Evolutionary conservation across 257 asterid genomes (phyloP), one percentile per base, ranked within the genome.

Genomic region (Voacanga thouarsii): DNA sequence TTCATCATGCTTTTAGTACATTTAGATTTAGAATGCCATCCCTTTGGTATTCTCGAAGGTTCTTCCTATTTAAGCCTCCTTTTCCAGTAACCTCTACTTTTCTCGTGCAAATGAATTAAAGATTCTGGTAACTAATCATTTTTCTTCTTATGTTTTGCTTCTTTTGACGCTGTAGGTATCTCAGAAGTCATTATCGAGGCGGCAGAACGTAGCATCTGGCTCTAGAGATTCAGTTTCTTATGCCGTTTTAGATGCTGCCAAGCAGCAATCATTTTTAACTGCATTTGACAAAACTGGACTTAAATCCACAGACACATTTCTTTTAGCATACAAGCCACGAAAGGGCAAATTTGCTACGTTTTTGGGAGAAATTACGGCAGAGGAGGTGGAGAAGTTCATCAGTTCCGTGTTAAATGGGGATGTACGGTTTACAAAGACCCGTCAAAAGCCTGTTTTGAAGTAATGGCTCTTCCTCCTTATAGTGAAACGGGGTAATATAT

Each of bases 281-380:
- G 87, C 97, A n/a, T 85, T 95, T 19, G 87, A 88, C 78, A 90
- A 86, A 82, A 87, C 94, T 3, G 92, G 92, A 23, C 88, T 88
- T 79, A 95, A 87, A 80, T 88, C 94, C 61, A 80, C 88, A 5
- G 90, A 89, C 51, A 82, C 67, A 64, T 77, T 95, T 78, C 82
- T 95, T 82, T 59, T 94, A 77, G 98, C 99, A 49, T 91, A 90
- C 88, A 95, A 95, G 77, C 96, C 94, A 0, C 88, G 92, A 81
- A 90, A 90, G 80, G 96, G 92, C 55, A 93, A 92, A 51, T 95
- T 86, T 47, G 96, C 93, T 0, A 77, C 79, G 7, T 85, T 79
- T 72, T 84, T 75, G 12, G 94, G 86, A 43, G 91, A 85, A 72
- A 60, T 89, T 72, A 84, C 94, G 0, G 82, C 78, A 80, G 98